Percentiles rank a stretch among this genome's conserved stretches.
Conservation (phyloP, 192 early-diverging fungal genomes). For the Dimargaris verticillata region DNA sequence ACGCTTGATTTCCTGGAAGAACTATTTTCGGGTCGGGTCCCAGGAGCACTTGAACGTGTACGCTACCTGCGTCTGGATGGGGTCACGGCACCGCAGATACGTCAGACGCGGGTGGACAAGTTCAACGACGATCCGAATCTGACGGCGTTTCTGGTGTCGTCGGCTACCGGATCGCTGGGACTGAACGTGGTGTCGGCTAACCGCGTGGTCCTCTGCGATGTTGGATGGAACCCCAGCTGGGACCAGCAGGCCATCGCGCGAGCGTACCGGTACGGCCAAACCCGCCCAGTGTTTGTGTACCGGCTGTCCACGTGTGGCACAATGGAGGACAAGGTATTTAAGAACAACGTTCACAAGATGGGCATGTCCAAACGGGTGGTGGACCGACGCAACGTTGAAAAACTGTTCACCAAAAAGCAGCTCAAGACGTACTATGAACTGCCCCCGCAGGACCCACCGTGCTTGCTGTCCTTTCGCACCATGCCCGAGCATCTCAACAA, state of each 20-base stretch:
- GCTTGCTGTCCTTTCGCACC: not conserved
- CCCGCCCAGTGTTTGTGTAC: slow-evolving; percentile 49
- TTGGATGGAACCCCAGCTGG: slow-evolving; percentile 65
- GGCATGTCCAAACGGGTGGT: slow-evolving; percentile 46
- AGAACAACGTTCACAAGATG: slow-evolving; percentile 56
- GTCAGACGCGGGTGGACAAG: slow-evolving; percentile 41
- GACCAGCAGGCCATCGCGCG: slow-evolving; percentile 62
- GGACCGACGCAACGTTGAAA: slow-evolving; percentile 38
- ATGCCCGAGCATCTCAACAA: not conserved
- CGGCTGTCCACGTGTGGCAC: slow-evolving; percentile 38
- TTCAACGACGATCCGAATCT: slow-evolving; percentile 32
- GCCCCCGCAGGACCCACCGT: slow-evolving; percentile 13
- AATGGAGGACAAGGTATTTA: slow-evolving; percentile 41
- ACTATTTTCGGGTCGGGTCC: slow-evolving; percentile 1
- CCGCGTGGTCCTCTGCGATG: slow-evolving; percentile 52
- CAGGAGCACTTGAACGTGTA: slow-evolving; percentile 12
- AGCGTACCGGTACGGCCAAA: slow-evolving; percentile 54
- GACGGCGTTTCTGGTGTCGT: slow-evolving; percentile 41
- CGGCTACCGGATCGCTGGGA: slow-evolving; percentile 34
- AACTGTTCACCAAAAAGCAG: slow-evolving; percentile 24
- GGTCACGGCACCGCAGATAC: slow-evolving; percentile 18
- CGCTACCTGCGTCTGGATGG: slow-evolving; percentile 38
- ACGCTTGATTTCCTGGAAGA: slow-evolving; percentile 33
- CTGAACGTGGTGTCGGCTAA: slow-evolving; percentile 55
- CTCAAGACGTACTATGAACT: slow-evolving; percentile 33